Conservation (phyloP, 148 eudicot genomes). For the Cornus controversa region DNA sequence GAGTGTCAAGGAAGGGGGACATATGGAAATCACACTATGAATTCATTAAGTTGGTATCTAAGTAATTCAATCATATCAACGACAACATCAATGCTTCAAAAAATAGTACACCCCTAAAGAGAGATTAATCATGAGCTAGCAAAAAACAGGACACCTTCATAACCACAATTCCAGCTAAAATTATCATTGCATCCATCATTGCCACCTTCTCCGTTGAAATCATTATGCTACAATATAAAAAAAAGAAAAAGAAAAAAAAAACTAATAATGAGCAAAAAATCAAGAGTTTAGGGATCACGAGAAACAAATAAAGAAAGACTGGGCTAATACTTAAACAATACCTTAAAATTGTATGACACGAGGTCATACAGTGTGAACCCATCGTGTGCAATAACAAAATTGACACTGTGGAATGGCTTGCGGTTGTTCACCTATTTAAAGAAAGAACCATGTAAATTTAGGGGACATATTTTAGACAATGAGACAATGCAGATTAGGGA, state of each 20-base stretch:
- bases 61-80: not conserved
- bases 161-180: constrained; percentile 95
- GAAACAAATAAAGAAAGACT: not conserved
- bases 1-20: no score
- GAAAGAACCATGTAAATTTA: not conserved
- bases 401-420: constrained; percentile 89
- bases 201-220: constrained; percentile 89
- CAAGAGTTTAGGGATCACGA: not conserved
- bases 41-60: no score
- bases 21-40: not conserved
- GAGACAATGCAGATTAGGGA: no score
- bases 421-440: constrained; percentile 79
- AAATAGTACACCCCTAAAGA: not conserved
- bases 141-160: constrained; percentile 56
- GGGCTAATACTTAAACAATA: constrained; percentile 18
- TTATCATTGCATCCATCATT: constrained; percentile 97
- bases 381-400: constrained; percentile 94
- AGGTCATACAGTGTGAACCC: constrained; percentile 97
- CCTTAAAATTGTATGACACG: constrained; percentile 92
- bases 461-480: no score
- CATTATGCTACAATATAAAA: constrained; percentile 67
- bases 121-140: no score
- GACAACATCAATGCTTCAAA: not conserved
- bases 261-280: not conserved
- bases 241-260: not conserved